Evolutionary conservation across 371 early-diverging fungal genomes (phyloP).

Genomic region (Pancytospora epiphaga): DNA sequence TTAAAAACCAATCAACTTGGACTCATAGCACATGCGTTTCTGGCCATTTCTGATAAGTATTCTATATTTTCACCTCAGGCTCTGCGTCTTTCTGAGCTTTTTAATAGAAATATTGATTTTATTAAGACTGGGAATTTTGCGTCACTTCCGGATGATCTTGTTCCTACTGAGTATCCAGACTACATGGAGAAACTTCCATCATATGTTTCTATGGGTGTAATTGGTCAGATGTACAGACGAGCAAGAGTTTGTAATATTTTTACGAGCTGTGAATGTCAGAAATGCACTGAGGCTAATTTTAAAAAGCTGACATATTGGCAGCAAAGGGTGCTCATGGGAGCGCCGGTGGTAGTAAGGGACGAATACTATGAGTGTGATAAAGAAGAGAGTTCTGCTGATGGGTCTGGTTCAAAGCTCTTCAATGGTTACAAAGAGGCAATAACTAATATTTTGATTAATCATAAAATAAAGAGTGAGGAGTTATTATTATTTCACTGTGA

Average conservation of each 20-base stretch:
- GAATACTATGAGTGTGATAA: not conserved
- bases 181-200: conserved; percentile 67
- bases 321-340: not conserved
- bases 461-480: not conserved
- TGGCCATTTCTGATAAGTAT: conserved; percentile 64
- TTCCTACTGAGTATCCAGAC: conserved; percentile 65
- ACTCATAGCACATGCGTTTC: conserved; percentile 67
- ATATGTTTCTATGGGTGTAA: conserved; percentile 64
- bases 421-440: not conserved
- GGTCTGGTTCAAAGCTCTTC: not conserved
- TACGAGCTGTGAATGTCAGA: not conserved
- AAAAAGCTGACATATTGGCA: not conserved
- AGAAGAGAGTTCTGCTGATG: not conserved
- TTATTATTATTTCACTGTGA: not conserved
- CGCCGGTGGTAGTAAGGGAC: not conserved
- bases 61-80: conserved; percentile 64
- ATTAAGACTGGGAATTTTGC: conserved; percentile 66
- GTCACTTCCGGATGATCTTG: conserved; percentile 32
- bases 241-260: not conserved
- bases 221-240: conserved; percentile 64
- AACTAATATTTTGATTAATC: not conserved
- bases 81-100: conserved; percentile 64
- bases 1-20: conserved; percentile 68
- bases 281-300: not conserved
- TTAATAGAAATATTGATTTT: conserved; percentile 66